A percentile compares a stretch with the other conserved stretches of the same genome.
Conservation (phyloP, 345 rosid species). For the Geranium brycei region DNA sequence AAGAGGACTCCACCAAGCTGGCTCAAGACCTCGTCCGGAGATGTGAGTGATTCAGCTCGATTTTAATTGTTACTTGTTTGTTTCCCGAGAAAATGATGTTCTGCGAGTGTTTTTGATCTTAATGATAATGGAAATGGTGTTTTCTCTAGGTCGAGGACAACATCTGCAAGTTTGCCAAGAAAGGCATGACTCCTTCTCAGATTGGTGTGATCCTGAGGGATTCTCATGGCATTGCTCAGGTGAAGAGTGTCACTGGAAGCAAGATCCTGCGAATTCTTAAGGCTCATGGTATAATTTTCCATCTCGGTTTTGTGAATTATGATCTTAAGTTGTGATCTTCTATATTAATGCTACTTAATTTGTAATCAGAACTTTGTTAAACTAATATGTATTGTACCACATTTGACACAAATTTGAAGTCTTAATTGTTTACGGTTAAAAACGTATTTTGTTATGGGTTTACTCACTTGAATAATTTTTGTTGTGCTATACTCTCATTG, state of each 20-base stretch:
- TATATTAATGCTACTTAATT: too few species aligned
- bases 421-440: too few species aligned
- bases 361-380: too few species aligned
- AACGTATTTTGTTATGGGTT: too few species aligned
- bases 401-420: too few species aligned
- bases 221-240: constrained; percentile 30
- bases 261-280: constrained; percentile 29
- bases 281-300: constrained; percentile 13
- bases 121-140: neutral
- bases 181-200: constrained; percentile 28
- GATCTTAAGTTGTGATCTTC: too few species aligned
- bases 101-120: too few species aligned
- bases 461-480: too few species aligned
- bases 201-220: constrained; percentile 33
- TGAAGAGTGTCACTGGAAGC: constrained; percentile 9
- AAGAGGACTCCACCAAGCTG: constrained; percentile 30
- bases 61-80: neutral
- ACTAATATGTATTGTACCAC: too few species aligned
- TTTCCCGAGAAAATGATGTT: neutral
- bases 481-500: too few species aligned
- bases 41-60: constrained; percentile 4
- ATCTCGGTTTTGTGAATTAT: too few species aligned
- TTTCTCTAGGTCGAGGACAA: constrained; percentile 17
- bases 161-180: constrained; percentile 32
- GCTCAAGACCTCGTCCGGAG: constrained; percentile 28